Conservation (phyloP, 2,329 filamentous ascomycete genomes). For the Ascochyta koolunga region DNA sequence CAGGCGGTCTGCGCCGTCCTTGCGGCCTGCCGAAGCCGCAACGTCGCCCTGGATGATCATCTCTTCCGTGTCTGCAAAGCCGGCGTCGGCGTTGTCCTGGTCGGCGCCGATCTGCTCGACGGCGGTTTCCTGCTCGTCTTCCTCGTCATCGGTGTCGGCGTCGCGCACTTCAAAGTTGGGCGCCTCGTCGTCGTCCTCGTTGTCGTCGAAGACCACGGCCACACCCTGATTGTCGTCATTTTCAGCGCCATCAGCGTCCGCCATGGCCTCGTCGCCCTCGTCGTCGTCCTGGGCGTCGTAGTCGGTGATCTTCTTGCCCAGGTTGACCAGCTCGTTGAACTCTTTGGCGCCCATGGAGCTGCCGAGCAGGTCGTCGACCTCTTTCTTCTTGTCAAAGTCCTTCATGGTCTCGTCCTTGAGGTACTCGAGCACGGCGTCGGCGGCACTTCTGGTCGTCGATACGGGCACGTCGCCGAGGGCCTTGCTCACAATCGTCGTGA, state of each 20-base stretch:
- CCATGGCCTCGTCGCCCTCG: conserved; percentile 68
- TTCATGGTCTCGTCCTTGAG: conserved; percentile 96
- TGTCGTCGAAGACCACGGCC: conserved; percentile 94
- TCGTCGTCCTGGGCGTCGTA: conserved; percentile 97
- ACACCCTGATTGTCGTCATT: conserved; percentile 90
- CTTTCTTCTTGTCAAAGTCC: conserved; percentile 97
- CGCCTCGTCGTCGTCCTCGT: conserved; percentile 77
- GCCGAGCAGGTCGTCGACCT: conserved; percentile 93
- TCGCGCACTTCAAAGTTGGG: conserved; percentile 87
- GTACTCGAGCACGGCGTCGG: conserved; percentile 87
- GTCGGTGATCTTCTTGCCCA: conserved; percentile 98
- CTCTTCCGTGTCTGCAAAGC: conserved; percentile 67
- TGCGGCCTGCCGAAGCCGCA: conserved; percentile 46
- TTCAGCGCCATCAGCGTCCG: conserved; percentile 69
- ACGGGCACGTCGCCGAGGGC: conserved; percentile 92
- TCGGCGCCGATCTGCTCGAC: conserved; percentile 63
- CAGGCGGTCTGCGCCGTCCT: conserved; percentile 58
- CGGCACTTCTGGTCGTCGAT: conserved; percentile 89
- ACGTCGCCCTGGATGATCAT: conserved; percentile 80
- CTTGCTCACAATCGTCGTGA: conserved; percentile 86
- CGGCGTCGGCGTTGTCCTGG: conserved; percentile 56
- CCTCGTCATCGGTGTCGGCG: conserved; percentile 78
- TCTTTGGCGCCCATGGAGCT: conserved; percentile 81
- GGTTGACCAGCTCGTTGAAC: conserved; percentile 94
- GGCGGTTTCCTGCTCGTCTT: conserved; percentile 67